Base-by-base conservation (phyloP, 495 filamentous ascomycete species). In the Lichina pygmaea region DNA sequence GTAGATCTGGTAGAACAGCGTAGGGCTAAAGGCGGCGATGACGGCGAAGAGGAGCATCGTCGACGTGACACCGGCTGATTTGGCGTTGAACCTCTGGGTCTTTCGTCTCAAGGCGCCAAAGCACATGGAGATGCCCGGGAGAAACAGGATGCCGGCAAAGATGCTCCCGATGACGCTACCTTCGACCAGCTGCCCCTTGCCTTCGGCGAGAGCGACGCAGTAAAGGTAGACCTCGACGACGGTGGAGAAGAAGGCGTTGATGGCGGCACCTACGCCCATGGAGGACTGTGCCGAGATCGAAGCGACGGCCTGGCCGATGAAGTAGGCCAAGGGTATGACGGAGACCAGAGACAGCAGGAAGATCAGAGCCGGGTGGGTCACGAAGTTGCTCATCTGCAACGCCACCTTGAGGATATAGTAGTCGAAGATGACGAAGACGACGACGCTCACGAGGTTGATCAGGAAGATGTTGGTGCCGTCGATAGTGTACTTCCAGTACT, bases 221-320 rank as follows among this genome's bases (percentile, higher is more conserved):
- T 99, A 99, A 44, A 99, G 76, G 62, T 86, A 99, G 10, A 99
- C 89, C 57, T 99, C 89, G 17, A 99, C 89, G 16, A 99, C 64
- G 8, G 89, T 99, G n/a, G 85, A 93, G 63, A 99, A 99, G 60
- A 95, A 93, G 34, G 89, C 89, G 50, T 99, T 99, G 62, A 95
- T 84, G 13, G 86, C 89, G 44, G 89, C 91, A 58, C 89, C 89
- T 33, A 99, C 67, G n/a, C 89, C 89, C 89, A 99, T 99, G n/a
- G 84, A 91, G 13, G 84, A 93, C 55, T 99, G 89, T 8, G 89
- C 89, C 12, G 89, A 95, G 52, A 99, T 95, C 34, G 89, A 95
- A n/a, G 89, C 89, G 39, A 99, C 89, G 44, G 89, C 89, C 60
- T 99, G 89, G 8, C 89, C 89, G 58, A 99, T 99, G 63, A 95